Evolutionary conservation across 441 rosid genomes (phyloP).

Genomic region (Corymbia calophylla): DNA sequence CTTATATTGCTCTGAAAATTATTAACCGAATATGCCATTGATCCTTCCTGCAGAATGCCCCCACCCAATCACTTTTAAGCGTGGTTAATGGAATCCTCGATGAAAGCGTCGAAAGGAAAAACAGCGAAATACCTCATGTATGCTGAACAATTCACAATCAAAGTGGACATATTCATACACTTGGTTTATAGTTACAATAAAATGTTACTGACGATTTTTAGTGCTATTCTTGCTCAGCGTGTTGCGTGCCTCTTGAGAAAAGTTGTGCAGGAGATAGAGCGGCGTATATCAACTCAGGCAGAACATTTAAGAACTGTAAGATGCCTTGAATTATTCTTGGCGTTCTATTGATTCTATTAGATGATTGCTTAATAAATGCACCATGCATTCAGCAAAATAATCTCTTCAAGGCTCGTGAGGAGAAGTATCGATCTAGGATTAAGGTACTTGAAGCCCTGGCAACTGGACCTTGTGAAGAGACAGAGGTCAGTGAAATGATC

Average conservation of each 20-base stretch:
- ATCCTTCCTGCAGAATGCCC: constrained; percentile 58
- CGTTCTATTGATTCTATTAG: not conserved
- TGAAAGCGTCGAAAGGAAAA: constrained; percentile 67
- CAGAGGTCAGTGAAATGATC: constrained; percentile 39
- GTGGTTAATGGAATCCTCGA: constrained; percentile 78
- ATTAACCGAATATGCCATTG: not conserved
- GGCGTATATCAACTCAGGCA: constrained; percentile 94
- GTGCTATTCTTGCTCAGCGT: constrained; percentile 36
- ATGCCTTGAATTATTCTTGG: not conserved
- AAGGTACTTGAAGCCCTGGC: constrained; percentile 87
- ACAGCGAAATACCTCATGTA: constrained; percentile 81
- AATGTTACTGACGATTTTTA: not conserved
- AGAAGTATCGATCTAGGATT: constrained; percentile 52
- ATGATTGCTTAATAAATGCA: not conserved
- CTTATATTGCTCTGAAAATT: constrained; percentile 1
- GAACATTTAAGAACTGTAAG: constrained; percentile 84
- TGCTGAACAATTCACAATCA: not conserved
- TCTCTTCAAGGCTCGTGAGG: constrained; percentile 53
- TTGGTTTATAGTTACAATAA: not conserved
- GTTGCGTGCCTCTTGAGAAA: constrained; percentile 69
- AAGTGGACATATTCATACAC: not conserved
- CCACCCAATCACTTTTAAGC: constrained; percentile 82
- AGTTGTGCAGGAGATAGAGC: constrained; percentile 88
- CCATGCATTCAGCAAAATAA: constrained; percentile 60
- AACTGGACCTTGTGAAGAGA: constrained; percentile 51